Base-by-base conservation (phyloP, 257 asterid species). In the Oldenlandia corymbosa region DNA sequence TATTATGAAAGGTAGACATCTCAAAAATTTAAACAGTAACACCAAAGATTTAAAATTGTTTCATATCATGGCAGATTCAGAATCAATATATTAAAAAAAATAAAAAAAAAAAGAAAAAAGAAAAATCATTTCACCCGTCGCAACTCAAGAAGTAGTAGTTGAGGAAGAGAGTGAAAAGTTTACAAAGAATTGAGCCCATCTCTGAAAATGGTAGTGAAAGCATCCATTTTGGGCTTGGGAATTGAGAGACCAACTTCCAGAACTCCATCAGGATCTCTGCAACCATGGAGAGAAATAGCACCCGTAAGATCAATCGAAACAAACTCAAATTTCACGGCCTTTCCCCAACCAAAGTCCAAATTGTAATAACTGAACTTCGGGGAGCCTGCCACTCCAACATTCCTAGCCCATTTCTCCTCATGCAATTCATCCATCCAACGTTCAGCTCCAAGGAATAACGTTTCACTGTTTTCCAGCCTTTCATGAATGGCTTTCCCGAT, bases 301-400 rank as follows among this genome's bases (percentile, higher is more conserved):
- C 64, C 69, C 0, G 64, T 72, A 4, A 36, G 69, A 18, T 79
- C 80, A 8, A 76, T 74, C 0, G 68, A 78, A 36, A 67, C 10
- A 27, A 60, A 45, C 34, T 81, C 87, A 34, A 62, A 68, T 50
- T 81, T 81, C 18, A 46, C 39, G 2, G 84, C 74, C 68, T 70
- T 78, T 10, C 87, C 82, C 81, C 81, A 78, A 45, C 87, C 87
- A 12, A 64, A 81, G 55, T 81, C 82, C 47, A 64, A 59, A 16
- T 43, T 65, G 48, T 81, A 78, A 16, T 68, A 76, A 49, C 73
- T 78, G 34, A 68, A 74, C 20, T 67, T 71, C 2, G 82, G 75
- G 1, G 87, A 73, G 36, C 87, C 87, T 6, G 87, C 80, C 37
- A 81, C 75, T 2, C 59, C 36, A 3, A 68, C 5, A 2, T 46